Evolutionary conservation across 2,329 filamentous ascomycete genomes (phyloP).

Genomic region (Pezicula rhizophila): DNA sequence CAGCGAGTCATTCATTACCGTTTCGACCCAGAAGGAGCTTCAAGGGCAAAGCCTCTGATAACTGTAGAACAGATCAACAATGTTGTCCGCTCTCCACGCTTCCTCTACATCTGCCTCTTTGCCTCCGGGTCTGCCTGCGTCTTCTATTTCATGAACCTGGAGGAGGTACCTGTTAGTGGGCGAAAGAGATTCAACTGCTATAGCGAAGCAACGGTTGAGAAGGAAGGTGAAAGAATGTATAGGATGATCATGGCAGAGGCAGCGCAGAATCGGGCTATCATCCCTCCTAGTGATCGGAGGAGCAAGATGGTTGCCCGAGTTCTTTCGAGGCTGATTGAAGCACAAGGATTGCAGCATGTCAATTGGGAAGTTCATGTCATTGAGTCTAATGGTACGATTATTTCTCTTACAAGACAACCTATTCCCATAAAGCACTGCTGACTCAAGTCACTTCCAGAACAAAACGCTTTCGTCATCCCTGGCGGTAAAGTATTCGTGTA

Average conservation of each 20-base stretch:
- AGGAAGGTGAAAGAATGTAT: constrained; percentile 48
- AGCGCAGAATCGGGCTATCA: constrained; percentile 42
- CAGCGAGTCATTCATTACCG: constrained; percentile 2
- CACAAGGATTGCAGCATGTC: constrained; percentile 51
- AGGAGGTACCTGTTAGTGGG: constrained; percentile 67
- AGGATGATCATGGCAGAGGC: constrained; percentile 49
- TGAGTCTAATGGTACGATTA: constrained; percentile 46
- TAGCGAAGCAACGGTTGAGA: constrained; percentile 46
- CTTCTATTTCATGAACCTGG: constrained; percentile 65
- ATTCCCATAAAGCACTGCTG: background rate
- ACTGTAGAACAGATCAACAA: constrained; percentile 28
- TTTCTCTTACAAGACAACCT: constrained; percentile 1
- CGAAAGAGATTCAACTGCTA: constrained; percentile 69
- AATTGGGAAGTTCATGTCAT: constrained; percentile 73
- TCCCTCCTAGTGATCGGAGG: constrained; percentile 55
- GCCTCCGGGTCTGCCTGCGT: constrained; percentile 32
- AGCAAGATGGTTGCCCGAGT: constrained; percentile 53
- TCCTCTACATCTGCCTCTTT: constrained; percentile 34
- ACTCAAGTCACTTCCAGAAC: constrained; percentile 10
- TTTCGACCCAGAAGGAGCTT: constrained; percentile 14
- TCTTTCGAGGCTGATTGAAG: constrained; percentile 60
- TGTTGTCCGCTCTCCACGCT: constrained; percentile 28
- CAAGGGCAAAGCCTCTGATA: constrained; percentile 32
- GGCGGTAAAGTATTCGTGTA: constrained; percentile 78
- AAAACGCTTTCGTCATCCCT: constrained; percentile 73